These are phyloP conservation scores for Trapa bicornis DNA, from an alignment of 345 rosid species.

Conservation along the genomic window DNA sequence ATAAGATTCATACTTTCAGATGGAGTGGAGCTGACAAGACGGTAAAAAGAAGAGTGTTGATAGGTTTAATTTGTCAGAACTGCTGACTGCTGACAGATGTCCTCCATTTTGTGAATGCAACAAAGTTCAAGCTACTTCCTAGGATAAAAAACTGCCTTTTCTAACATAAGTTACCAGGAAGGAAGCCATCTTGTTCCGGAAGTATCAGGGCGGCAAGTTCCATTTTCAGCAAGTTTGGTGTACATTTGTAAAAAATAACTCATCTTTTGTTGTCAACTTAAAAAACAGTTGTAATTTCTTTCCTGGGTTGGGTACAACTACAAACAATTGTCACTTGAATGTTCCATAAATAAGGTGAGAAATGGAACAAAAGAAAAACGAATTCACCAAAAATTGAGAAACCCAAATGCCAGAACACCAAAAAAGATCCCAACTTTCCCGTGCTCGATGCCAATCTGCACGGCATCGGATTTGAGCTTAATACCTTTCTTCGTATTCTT, in stretches of 20 bases:
- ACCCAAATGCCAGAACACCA: neutral
- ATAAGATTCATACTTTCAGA: neutral
- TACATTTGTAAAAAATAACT: neutral
- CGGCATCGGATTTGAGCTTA: conserved; percentile 35
- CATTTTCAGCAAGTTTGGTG: neutral
- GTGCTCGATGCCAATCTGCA: neutral
- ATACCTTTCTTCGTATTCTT: conserved; percentile 17
- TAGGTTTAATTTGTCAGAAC: too few relatives aligned
- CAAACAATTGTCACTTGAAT: neutral
- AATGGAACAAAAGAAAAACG: neutral
- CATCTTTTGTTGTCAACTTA: neutral
- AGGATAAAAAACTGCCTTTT: neutral
- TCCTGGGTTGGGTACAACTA: too few relatives aligned
- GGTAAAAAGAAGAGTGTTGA: too few relatives aligned
- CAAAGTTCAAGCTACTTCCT: neutral
- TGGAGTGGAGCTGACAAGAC: too few relatives aligned
- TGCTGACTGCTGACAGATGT: too few relatives aligned
- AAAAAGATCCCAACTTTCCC: conserved; percentile 2
- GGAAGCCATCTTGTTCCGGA: too few relatives aligned
- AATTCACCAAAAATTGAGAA: neutral
- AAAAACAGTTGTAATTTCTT: neutral
- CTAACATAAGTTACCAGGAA: neutral
- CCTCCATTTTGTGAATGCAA: neutral
- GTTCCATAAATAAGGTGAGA: neutral
- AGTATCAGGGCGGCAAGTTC: too few relatives aligned